Evolutionary conservation across 805 yeast species (phyloP), one percentile per base, ranked within the genome.

Genomic region (Kluyveromyces lactis): DNA sequence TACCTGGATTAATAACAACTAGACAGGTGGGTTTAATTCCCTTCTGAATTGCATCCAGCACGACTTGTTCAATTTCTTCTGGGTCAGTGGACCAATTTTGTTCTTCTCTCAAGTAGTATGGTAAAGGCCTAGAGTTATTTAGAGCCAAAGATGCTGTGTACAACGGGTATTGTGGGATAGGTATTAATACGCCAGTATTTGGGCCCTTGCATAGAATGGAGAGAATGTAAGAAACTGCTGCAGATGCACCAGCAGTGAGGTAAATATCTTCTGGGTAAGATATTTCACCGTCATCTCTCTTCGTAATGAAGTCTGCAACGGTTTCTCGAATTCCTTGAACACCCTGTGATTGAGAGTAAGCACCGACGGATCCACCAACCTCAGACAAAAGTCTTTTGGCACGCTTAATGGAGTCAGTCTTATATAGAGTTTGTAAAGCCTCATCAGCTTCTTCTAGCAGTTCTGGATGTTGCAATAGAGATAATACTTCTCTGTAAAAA

Each of bases 161-260:
- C 44, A 92, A 72, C 3, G 99, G 99, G 59, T 92, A 92, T 66
- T 92, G 98, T 11, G 99, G 99, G 50, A 92, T 90, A 24, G 99
- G 99, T 48, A 92, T 87, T 63, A 94, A 55, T 68, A 84, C 73
- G 36, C 95, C 95, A 2, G 92, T 72, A 42, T 75, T 63, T 31
- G 72, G 73, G 29, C 86, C 86, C 28, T 69, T 61, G 4, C 92
- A 72, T 15, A 92, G 63, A 21, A 89, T 71, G 37, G 80, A 79
- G 40, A 92, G 65, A 43, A 92, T 65, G 51, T 82, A 78, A 39
- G 78, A 71, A n/a, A 90, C 97, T 1, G 95, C 97, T 18, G 89
- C 75, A 10, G 97, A 89, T 2, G 98, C 98, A 51, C 99, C 98
- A 4, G 84, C 79, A 10, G 97, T 87, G 49, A 94, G 70, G 58